Percentiles rank a stretch among this genome's conserved stretches.
These are phyloP conservation scores for Pseudisothecium myosuroides DNA, from an alignment of 225 moss, liverwort and hornwort genomes.

Conservation along the genomic window DNA sequence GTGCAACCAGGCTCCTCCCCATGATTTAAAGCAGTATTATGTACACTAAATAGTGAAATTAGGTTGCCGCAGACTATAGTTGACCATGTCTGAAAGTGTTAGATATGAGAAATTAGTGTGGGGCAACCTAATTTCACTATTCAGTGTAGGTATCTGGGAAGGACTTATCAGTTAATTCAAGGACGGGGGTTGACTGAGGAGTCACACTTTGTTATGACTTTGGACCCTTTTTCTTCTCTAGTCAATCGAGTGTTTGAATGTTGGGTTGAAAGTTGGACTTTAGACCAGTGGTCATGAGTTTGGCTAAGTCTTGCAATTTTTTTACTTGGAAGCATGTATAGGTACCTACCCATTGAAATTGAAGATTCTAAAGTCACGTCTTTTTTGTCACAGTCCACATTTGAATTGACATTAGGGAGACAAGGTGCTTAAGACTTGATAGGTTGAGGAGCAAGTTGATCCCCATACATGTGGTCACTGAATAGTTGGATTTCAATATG, in stretches of 20 bases:
- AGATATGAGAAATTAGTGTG: too few species aligned
- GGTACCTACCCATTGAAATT: too few species aligned
- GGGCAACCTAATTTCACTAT: too few species aligned
- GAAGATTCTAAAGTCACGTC: neutral
- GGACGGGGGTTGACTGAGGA: too few species aligned
- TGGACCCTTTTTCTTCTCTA: neutral
- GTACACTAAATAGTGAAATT: too few species aligned
- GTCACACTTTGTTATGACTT: neutral
- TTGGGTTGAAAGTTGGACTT: neutral
- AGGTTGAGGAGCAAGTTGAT: neutral
- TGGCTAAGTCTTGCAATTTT: too few species aligned
- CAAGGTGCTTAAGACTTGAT: rapidly evolving
- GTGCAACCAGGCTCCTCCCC: too few species aligned
- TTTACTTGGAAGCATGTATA: rapidly evolving
- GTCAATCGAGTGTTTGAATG: neutral
- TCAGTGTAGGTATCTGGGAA: too few species aligned
- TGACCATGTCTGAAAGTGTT: too few species aligned
- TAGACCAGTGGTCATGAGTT: neutral
- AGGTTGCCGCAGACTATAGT: too few species aligned
- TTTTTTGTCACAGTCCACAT: neutral
- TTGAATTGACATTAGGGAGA: neutral
- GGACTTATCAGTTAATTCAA: too few species aligned
- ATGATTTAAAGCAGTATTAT: too few species aligned
- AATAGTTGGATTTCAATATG: neutral
- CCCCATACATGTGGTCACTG: neutral